A percentile compares a stretch with the other conserved stretches of the same genome.
These are phyloP conservation scores for Talaromyces verruculosus DNA, from an alignment of 2,329 filamentous ascomycete genomes.

Conservation along the genomic window DNA sequence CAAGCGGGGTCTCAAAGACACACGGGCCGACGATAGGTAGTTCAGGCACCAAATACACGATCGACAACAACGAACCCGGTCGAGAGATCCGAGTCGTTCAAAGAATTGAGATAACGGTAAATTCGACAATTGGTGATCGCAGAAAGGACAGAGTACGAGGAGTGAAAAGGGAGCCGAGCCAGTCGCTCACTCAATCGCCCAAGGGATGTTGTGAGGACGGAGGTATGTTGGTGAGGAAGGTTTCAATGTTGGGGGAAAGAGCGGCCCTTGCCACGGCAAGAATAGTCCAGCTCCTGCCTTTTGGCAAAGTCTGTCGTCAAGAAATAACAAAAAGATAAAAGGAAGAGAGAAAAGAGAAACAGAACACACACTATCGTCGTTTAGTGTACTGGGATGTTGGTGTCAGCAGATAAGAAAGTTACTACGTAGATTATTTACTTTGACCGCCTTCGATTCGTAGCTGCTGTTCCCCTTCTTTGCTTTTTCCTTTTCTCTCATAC, in stretches of 20 bases:
- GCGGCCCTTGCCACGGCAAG: neutral
- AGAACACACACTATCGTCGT: slow-evolving; percentile 7
- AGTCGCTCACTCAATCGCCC: slow-evolving; percentile 5
- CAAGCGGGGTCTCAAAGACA: slow-evolving; percentile 15
- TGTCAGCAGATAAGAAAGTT: slow-evolving; percentile 18
- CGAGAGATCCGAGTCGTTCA: neutral
- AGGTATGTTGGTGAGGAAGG: slow-evolving; percentile 12
- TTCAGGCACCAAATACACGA: slow-evolving; percentile 14
- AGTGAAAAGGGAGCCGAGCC: slow-evolving; percentile 7
- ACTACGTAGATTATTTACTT: neutral
- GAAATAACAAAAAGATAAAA: neutral
- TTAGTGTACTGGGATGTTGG: slow-evolving; percentile 2
- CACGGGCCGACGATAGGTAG: slow-evolving; percentile 7
- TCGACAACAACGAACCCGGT: neutral
- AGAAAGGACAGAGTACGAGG: neutral
- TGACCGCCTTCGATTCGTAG: slow-evolving; percentile 23
- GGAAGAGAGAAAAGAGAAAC: slow-evolving; percentile 8
- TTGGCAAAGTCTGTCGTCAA: neutral
- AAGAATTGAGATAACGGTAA: neutral
- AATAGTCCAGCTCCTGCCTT: slow-evolving; percentile 7
- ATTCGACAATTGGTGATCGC: neutral
- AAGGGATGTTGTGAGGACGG: slow-evolving; percentile 6
- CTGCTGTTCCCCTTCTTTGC: neutral
- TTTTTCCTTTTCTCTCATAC: slow-evolving; percentile 5
- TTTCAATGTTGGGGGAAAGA: neutral